Base-by-base conservation (phyloP, 2,329 filamentous ascomycete species). In the Dryadomyces quercivorus region DNA sequence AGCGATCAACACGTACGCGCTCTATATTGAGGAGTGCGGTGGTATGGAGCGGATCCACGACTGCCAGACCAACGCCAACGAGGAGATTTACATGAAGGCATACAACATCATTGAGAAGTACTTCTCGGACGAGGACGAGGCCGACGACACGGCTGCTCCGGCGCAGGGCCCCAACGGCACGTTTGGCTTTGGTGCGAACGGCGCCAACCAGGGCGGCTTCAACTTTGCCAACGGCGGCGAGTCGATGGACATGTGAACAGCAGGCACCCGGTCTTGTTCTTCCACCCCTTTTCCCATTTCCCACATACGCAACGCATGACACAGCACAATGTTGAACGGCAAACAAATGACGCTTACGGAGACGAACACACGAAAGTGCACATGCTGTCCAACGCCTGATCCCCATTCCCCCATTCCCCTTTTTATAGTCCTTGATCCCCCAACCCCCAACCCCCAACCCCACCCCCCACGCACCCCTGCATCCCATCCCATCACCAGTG, bases 81-180 rank as follows among this genome's bases (percentile, higher is more conserved):
- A 98, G 75, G 93, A 98, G 74, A 98, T 98, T 64, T 98, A 98
- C 80, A 97, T 98, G 92, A 98, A 98, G 83, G 93, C 93, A 0
- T 98, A 97, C 80, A 97, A 95, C 80, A 98, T 98, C 72, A 98
- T 98, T 62, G 93, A 98, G 80, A 96, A 96, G 77, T 98, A 98
- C 81, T 98, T 98, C 76, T 96, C 91, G 0, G 93, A 98, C 65
- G 93, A 98, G 62, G 93, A 97, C 55, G 93, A 95, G 67, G 90
- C 91, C 64, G 88, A 90, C 59, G 88, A 94, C 64, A 75, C 74
- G 46, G 80, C 89, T 70, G 85, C 87, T 58, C 85, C 89, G 66
- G 69, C 75, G 26, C 81, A 85, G 63, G 82, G 81, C 48, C 69
- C 76, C 44, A 87, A 87, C 64, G 85, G 85, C 56, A 83, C 83